These are phyloP conservation scores for Paramecium octaurelia DNA, from an alignment of 73 alveolate genomes.

Conservation along the genomic window DNA sequence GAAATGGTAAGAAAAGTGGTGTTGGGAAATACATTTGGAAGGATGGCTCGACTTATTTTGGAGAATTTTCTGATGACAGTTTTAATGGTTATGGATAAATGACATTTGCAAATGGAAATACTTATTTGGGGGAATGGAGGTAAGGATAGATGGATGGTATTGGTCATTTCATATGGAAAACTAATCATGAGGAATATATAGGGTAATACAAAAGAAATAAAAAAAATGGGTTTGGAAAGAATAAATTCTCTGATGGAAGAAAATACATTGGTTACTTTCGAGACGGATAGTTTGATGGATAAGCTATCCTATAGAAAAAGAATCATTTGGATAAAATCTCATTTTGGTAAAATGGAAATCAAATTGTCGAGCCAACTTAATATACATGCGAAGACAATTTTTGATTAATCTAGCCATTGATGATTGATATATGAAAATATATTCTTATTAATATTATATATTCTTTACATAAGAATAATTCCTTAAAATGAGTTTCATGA, in stretches of 20 bases:
- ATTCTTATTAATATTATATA: too few species aligned
- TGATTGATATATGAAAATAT: not conserved
- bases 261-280: not conserved
- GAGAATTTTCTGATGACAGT: slow-evolving; percentile 68
- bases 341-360: not conserved
- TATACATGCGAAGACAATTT: not conserved
- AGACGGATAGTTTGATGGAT: not conserved
- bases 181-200: not conserved
- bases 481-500: too few species aligned
- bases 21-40: slow-evolving; percentile 73
- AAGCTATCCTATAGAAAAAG: not conserved
- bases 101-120: slow-evolving; percentile 25
- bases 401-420: not conserved
- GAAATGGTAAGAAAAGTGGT: slow-evolving; percentile 71
- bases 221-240: not conserved
- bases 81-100: slow-evolving; percentile 71
- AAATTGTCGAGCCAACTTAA: not conserved
- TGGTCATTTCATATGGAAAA: slow-evolving; percentile 63
- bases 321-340: not conserved
- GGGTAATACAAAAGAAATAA: not conserved
- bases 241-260: not conserved
- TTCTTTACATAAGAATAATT: too few species aligned
- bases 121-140: slow-evolving; percentile 52
- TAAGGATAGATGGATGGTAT: slow-evolving; percentile 54
- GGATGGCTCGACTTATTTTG: slow-evolving; percentile 69